Conservation (phyloP, 495 filamentous ascomycete genomes). For the Aspergillus bertholletiae region DNA sequence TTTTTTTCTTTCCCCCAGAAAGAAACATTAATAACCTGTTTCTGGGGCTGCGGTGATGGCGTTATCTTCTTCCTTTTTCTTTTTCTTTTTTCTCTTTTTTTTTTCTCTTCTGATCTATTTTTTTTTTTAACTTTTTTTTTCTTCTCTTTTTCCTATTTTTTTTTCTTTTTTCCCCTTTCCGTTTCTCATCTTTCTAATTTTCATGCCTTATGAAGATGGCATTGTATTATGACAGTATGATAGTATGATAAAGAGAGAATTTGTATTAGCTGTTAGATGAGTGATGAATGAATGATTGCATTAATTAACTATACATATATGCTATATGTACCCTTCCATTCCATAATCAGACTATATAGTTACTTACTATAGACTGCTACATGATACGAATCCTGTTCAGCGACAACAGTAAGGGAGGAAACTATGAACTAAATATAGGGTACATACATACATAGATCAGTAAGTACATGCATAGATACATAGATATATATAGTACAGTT, state of each 20-base stretch:
- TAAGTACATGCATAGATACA: no score
- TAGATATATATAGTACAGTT: no score
- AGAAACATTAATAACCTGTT: not conserved
- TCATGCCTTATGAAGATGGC: not conserved
- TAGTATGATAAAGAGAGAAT: constrained; percentile 4
- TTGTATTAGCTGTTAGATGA: constrained; percentile 12
- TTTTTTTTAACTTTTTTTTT: constrained; percentile 1
- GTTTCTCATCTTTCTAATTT: not conserved
- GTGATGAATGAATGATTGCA: constrained; percentile 15
- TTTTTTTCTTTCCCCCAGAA: not conserved
- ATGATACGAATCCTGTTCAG: no score
- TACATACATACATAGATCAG: no score
- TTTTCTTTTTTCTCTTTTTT: constrained; percentile 1
- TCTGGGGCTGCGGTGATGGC: not conserved
- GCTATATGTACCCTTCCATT: not conserved
- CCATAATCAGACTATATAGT: no score
- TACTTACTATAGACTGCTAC: no score
- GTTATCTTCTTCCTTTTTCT: not conserved
- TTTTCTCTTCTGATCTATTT: not conserved
- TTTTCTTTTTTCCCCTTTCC: not conserved
- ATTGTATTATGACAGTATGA: constrained; percentile 11
- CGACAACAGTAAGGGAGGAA: no score
- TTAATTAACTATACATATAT: no score
- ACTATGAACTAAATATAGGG: no score
- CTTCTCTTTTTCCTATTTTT: not conserved